A percentile compares a stretch with the other conserved stretches of the same genome.
phyloP scores from a whole-genome alignment of 148 eudicot genomes.

The Drosera capensis region DNA sequence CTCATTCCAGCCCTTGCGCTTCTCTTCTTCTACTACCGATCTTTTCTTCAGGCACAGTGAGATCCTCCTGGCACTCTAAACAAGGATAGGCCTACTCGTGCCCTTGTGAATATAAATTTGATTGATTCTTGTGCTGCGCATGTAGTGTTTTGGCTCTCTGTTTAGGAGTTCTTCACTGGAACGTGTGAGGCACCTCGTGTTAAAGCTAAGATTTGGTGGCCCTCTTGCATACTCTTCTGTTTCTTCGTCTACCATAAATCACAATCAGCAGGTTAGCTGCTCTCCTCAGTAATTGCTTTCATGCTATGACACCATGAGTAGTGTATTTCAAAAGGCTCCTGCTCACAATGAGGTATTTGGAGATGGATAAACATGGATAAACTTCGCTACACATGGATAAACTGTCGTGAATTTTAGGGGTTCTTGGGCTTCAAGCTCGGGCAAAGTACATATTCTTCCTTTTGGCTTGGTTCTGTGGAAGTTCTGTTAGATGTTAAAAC shows the following conservation, averaged over 20 bases:
- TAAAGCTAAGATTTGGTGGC: slow-evolving; percentile 45
- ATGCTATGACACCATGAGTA: no score
- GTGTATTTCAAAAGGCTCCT: no score
- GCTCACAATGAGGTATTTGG: no score
- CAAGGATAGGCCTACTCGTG: no score
- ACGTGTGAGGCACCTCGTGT: slow-evolving; percentile 53
- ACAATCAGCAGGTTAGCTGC: slow-evolving; percentile 51
- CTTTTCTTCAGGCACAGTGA: slow-evolving; percentile 58
- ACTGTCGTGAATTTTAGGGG: no score
- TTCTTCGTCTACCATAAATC: slow-evolving; percentile 37
- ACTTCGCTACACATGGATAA: no score
- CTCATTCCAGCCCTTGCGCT: slow-evolving; percentile 56
- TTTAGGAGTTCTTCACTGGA: slow-evolving; percentile 35
- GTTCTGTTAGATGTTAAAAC: no score
- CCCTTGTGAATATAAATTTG: no score
- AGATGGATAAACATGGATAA: no score
- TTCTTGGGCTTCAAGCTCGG: no score
- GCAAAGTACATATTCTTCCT: no score
- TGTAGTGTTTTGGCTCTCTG: slow-evolving; percentile 10
- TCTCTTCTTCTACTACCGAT: slow-evolving; percentile 41
- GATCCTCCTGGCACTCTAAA: slow-evolving; percentile 1
- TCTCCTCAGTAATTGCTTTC: background rate
- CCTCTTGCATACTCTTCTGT: slow-evolving; percentile 41
- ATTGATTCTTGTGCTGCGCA: slow-evolving; percentile 31
- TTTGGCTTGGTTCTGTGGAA: no score